Evolutionary conservation across 768 basidiomycete species (phyloP).

Genomic region (Polyporus arcularius): DNA sequence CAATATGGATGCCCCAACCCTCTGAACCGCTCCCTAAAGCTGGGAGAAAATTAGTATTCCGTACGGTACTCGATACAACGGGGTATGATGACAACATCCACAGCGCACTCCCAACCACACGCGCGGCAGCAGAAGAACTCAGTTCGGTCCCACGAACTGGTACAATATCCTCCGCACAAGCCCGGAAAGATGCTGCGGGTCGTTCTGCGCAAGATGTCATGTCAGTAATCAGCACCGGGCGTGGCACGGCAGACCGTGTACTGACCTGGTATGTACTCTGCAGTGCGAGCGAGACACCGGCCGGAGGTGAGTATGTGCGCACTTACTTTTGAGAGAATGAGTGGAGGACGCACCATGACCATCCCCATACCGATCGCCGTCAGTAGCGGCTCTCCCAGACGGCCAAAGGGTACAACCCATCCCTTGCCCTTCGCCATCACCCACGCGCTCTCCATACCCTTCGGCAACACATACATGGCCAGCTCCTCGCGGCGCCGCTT

Average conservation of each 20-base stretch:
- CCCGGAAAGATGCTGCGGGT: conserved; percentile 81
- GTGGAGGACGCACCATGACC: conserved; percentile 68
- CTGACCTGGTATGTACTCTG: conserved; percentile 77
- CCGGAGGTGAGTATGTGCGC: background rate
- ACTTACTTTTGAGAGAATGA: background rate
- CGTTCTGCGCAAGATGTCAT: conserved; percentile 39
- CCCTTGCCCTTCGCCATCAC: conserved; percentile 73
- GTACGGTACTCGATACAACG: background rate
- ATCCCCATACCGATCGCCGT: conserved; percentile 85
- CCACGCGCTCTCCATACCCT: conserved; percentile 92
- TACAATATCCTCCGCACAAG: conserved; percentile 81
- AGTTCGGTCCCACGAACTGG: conserved; percentile 86
- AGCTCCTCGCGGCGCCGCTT: conserved; percentile 85
- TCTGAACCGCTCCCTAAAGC: background rate
- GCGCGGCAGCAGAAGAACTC: background rate
- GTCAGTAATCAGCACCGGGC: background rate
- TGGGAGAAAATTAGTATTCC: background rate
- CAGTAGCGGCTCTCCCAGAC: conserved; percentile 66
- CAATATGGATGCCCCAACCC: background rate
- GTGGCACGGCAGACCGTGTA: no score
- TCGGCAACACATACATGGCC: conserved; percentile 90
- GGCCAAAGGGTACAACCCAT: conserved; percentile 69
- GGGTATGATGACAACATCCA: background rate
- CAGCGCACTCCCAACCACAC: background rate
- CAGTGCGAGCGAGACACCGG: background rate